Base-by-base conservation (phyloP, 495 filamentous ascomycete genomes). In the Bathelium albidoporum region DNA sequence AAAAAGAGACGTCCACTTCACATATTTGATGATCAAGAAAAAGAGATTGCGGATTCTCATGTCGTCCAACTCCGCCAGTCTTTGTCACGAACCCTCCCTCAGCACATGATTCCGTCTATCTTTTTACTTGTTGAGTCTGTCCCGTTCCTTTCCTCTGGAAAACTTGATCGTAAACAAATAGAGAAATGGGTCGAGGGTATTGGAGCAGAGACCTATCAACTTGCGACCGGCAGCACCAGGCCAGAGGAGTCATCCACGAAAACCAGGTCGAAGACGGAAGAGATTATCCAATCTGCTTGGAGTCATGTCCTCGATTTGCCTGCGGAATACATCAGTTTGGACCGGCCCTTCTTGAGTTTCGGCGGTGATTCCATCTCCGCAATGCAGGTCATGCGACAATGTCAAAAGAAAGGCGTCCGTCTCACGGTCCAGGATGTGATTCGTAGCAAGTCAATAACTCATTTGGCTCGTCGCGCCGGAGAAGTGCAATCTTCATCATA, bases 71-170 rank as follows among this genome's bases (percentile, higher is more conserved):
- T 75, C 16, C 66, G 78, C 14, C 58, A 60, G 2, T 63, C 53
- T 14, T 78, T 76, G 58, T 67, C 76, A 9, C 81, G 75, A 29
- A 91, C 87, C 86, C 80, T 92, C 4, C 87, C 89, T 2, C 78
- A 75, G 4, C 91, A 91, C 66, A 91, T 91, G 88, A 81, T 91
- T 32, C 89, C 89, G 20, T 87, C 88, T 1, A 86, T 89, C 67
- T 79, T 91, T 60, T 69, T 92, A n/a, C 81, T 82, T 12, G 68
- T 91, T 11, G 77, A 80, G 0, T 75, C 70, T 24, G 79, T 91
- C 43, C 89, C 89, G 0, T 76, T 91, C 0, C 74, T 92, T n/a
- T 73, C 88, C 18, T 91, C 88, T 0, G 90, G 90, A 2, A 95
- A 95, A 64, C 76, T 89, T 3, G 86, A 95, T 67, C 81, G 84